These are phyloP conservation scores for Phytophthora quininea DNA, from an alignment of 352 stramenopile species.

Conservation along the genomic window DNA sequence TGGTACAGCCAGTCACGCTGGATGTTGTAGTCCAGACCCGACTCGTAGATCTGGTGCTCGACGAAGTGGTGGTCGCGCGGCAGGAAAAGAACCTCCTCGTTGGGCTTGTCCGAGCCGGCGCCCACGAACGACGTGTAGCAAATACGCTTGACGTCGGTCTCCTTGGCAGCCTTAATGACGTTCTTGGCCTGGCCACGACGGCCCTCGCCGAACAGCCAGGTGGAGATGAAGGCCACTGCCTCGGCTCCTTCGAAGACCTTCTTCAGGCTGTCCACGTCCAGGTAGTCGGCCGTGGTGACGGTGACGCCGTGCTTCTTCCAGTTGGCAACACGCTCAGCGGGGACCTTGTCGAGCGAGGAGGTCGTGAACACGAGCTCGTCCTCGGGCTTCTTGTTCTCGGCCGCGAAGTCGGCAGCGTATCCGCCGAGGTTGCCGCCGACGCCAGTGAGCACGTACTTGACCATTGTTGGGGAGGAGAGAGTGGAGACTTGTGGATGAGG, in stretches of 20 bases:
- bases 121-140: constrained; percentile 15
- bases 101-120: constrained; percentile 1
- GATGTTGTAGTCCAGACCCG: constrained; percentile 17
- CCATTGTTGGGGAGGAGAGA: constrained; percentile 9
- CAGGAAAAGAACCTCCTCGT: constrained; percentile 12
- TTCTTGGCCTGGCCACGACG: constrained; percentile 12
- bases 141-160: constrained; percentile 10
- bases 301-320: constrained; percentile 10
- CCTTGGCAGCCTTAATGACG: constrained; percentile 11
- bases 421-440: constrained; percentile 32
- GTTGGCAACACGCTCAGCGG: constrained; percentile 1
- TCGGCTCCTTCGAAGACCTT: constrained; percentile 15
- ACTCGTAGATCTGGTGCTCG: constrained; percentile 14
- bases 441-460: constrained; percentile 40
- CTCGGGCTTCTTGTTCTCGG: constrained; percentile 29
- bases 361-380: constrained; percentile 25
- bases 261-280: constrained; percentile 13
- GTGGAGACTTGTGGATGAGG: constrained; percentile 13
- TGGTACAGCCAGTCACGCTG: constrained; percentile 12
- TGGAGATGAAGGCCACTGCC: constrained; percentile 15
- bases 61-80: constrained; percentile 12
- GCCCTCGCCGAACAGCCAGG: constrained; percentile 12
- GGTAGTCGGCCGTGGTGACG: constrained; percentile 8
- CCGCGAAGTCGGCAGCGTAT: constrained; percentile 26
- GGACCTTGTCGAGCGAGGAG: constrained; percentile 11